Base-by-base conservation (phyloP, 2,329 filamentous ascomycete genomes). In the Aspergillus fumigatiaffinis region DNA sequence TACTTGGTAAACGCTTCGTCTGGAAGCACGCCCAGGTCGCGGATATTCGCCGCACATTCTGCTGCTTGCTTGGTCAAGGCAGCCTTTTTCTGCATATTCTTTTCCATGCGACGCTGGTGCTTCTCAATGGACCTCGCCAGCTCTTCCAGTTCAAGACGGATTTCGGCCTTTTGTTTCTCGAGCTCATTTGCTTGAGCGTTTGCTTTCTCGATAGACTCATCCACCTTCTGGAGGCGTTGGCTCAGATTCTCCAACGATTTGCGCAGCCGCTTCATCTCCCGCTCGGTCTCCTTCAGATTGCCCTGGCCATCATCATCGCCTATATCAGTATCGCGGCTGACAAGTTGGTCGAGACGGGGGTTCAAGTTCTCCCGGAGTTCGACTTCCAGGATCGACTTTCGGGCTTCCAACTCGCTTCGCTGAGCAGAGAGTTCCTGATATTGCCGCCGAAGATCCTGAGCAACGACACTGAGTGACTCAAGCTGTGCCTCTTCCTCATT, bases 1-100 rank as follows among this genome's bases (percentile, higher is more conserved):
- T 96, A 99, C 69, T 92, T 94, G 63, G 90, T 90, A 71, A 96
- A 94, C 0, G 93, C 92, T 68, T 97, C 92, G 60, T 97, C 92
- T 0, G 94, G 93, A 17, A 99, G 82, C 20, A 96, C 92, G 64
- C 94, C 94, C 6, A 99, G 81, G 64, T 96, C 92, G 50, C 93
- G 88, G 66, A 99, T 97, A 62, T 92, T 93, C 69, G 91, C 89
- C 59, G 87, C 87, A 61, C 90, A 91, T 67, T 96, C 92, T 2
- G 87, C 85, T 21, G 90, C 87, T 70, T 92, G 89, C 50, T 87
- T 84, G 17, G 85, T 88, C 60, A 95, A 80, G 3, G 91, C 82
- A 12, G 91, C 90, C 72, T 93, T 94, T 74, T 92, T 91, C 66
- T 92, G 89, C 69, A 96, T 88, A 64, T 88, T 92, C 80, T 93